Evolutionary conservation across 75 land plant genomes (phyloP), one percentile per base, ranked within the genome.

Genomic region (Adiantum capillusveneris): DNA sequence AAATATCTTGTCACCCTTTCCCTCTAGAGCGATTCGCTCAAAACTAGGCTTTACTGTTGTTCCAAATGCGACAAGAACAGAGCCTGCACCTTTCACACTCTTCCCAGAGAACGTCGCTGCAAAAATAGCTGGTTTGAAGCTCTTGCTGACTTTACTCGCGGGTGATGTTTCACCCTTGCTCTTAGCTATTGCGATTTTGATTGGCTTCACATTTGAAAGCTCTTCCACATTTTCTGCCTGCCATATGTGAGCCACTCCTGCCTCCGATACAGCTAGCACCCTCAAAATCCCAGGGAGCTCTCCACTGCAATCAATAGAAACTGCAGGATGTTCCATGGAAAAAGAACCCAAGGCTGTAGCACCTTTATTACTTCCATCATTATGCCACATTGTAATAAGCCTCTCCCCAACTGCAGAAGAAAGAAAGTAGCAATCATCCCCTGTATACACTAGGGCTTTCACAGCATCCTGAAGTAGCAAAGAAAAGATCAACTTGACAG

Each of bases 281-380:
- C 56, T 69, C 41, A 81, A 11, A 14, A 68, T 72, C 25, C 49
- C 13, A 27, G 52, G 56, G 34, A 65, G 42, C 11, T 24, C 22
- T n/a, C 70, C 74, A 30, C 72, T 74, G 60, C 69, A 66, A 64
- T 89, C 87, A 24, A 92, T 46, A 48, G 74, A 75, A 14, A 92
- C 71, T 59, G 87, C 90, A 24, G 97, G 97, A 53, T 92, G 84
- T 52, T 92, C 95, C 79, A 88, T 75, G 46, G 97, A 73, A 39
- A 92, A 76, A 42, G 77, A 64, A 66, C 76, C 74, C 26, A 66
- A 66, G 2, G 90, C 84, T 49, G 72, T 62, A 19, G 68, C 44
- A 17, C 72, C 78, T 44, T 48, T 42, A 44, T 75, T 78, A 29
- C 65, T 62, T 44, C 80, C 84, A 63, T 79, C 75, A 58, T 75